Percentiles rank a stretch among this genome's conserved stretches.
These are phyloP conservation scores for Suillus alpinus DNA, from an alignment of 768 basidiomycete species.

Conservation along the genomic window DNA sequence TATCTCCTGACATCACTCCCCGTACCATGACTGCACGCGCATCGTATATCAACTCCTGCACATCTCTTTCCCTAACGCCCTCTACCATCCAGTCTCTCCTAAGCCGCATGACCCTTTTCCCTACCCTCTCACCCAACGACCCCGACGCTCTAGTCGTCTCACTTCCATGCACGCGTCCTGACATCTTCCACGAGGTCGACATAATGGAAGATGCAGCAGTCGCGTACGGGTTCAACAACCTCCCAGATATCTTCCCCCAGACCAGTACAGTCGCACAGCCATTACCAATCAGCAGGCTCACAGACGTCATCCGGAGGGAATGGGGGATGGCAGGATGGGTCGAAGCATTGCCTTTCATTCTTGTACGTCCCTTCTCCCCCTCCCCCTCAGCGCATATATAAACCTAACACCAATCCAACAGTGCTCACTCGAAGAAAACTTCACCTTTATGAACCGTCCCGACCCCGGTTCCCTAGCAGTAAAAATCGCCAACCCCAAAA, in stretches of 20 bases:
- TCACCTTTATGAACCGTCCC: constrained; percentile 82
- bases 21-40: constrained; percentile 71
- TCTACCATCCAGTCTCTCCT: constrained; percentile 70
- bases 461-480: constrained; percentile 83
- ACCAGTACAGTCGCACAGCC: constrained; percentile 96
- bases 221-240: constrained; percentile 96
- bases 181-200: constrained; percentile 97
- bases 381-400: not conserved
- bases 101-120: constrained; percentile 76
- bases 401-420: constrained; percentile 29
- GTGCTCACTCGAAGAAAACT: constrained; percentile 99
- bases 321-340: constrained; percentile 97
- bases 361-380: constrained; percentile 50
- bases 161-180: constrained; percentile 93
- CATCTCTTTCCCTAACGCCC: constrained; percentile 72
- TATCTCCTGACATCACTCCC: constrained; percentile 81
- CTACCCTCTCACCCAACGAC: constrained; percentile 49
- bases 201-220: constrained; percentile 98
- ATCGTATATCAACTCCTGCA: constrained; percentile 95
- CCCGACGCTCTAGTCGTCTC: constrained; percentile 73
- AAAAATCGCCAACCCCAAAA: constrained; percentile 95
- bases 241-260: constrained; percentile 86
- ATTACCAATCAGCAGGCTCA: constrained; percentile 82
- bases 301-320: constrained; percentile 83
- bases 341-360: constrained; percentile 90